Conservation (phyloP, 2,329 filamentous ascomycete genomes). For the Colletotrichum lini region DNA sequence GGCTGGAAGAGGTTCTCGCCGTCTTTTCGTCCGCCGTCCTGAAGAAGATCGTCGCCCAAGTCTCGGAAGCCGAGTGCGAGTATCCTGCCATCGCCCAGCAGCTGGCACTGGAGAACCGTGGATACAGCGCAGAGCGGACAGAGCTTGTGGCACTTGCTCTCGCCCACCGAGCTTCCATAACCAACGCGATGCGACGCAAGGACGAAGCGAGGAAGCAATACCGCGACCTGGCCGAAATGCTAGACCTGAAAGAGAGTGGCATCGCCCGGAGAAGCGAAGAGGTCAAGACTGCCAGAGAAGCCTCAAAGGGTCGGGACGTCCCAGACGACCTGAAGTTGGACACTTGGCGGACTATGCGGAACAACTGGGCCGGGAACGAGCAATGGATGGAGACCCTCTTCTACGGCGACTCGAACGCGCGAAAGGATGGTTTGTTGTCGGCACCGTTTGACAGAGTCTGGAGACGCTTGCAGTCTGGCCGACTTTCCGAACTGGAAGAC, state of each 20-base stretch:
- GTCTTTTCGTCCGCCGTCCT: conserved; percentile 88
- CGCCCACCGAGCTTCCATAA: conserved; percentile 79
- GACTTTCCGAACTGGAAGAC: conserved; percentile 70
- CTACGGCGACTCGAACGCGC: conserved; percentile 72
- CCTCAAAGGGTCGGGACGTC: conserved; percentile 46
- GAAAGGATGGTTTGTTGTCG: conserved; percentile 74
- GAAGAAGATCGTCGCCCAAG: conserved; percentile 73
- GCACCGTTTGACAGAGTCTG: conserved; percentile 80
- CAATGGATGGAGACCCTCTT: conserved; percentile 81
- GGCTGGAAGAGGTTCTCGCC: conserved; percentile 88
- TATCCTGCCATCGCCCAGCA: conserved; percentile 65
- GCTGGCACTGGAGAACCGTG: conserved; percentile 72
- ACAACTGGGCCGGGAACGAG: conserved; percentile 85
- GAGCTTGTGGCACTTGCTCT: conserved; percentile 77
- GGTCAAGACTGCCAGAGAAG: conserved; percentile 51
- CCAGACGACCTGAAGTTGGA: conserved; percentile 61
- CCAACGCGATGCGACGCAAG: conserved; percentile 71
- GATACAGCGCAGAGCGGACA: conserved; percentile 67
- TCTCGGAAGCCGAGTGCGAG: conserved; percentile 54
- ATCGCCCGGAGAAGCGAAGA: conserved; percentile 69
- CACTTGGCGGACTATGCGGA: conserved; percentile 73
- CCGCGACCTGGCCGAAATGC: conserved; percentile 72
- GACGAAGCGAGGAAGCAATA: conserved; percentile 72
- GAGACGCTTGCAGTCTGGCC: conserved; percentile 74
- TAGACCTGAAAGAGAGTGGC: conserved; percentile 74